Evolutionary conservation across 2,329 filamentous ascomycete genomes (phyloP), one percentile per base, ranked within the genome.

Genomic region (Nothomitra cinnamomea): DNA sequence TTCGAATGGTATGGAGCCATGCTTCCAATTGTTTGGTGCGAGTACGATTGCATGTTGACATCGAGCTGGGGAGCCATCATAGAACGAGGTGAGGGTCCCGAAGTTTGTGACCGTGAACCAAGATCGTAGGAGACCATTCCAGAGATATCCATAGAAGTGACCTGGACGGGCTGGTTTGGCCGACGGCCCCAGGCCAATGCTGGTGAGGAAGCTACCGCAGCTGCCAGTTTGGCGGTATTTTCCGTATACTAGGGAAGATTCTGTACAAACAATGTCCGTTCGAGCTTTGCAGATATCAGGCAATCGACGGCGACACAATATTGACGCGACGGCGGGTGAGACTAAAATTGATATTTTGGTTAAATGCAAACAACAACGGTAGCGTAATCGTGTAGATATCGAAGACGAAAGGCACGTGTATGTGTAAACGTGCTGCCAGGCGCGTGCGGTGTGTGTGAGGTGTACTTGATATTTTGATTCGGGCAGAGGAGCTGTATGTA

Each of bases 11-110:
- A 66, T 15, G 65, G 62, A 17, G 67, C 54, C n/a, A 65, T 61
- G 57, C 67, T 70, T 19, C 67, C 59, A 13, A 66, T 58, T 47
- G 63, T 60, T 22, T 62, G 61, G 57, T 62, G 66, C 36, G 65
- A 59, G 56, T 68, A 69, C 57, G 67, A 69, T 17, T 66, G 59
- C 51, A 66, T 66, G 53, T 59, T 62, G 38, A 64, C 61, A 35
- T 58, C 58, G 35, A 67, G 56, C 45, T 62, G 62, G 17, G 67
- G 61, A 55, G 63, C 61, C 60, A 70, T 63, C 56, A 67, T 60
- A 13, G 54, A 59, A 52, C 57, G 45, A 32, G 45, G 28, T 6
- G 56, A 50, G 51, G 58, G 47, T 40, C 56, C 52, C 42, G 59
- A 55, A 22, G 57, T 35, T 19, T 32, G 28, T 32, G 51, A 43